Conservation (phyloP, 2,329 filamentous ascomycete genomes). For the Tympanopsis confertula region DNA sequence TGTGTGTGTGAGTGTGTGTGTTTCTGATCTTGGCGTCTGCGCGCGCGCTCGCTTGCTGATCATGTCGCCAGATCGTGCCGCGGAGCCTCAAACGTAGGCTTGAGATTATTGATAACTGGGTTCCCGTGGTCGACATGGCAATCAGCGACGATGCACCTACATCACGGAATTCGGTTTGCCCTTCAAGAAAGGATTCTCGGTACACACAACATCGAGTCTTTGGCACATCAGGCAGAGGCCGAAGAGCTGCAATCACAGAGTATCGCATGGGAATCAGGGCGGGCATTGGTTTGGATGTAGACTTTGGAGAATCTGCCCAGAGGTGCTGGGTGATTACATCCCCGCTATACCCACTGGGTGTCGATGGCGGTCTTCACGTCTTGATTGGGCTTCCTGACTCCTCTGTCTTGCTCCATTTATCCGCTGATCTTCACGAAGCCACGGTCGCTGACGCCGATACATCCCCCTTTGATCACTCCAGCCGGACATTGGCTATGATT, state of each 20-base stretch:
- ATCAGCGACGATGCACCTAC: too few relatives aligned
- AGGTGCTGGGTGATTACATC: conserved; percentile 37
- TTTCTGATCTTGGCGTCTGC: too few relatives aligned
- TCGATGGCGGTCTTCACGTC: conserved; percentile 21
- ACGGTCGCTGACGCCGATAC: conserved; percentile 25
- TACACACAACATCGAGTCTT: too few relatives aligned
- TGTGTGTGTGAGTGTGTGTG: too few relatives aligned
- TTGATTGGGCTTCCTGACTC: conserved; percentile 36
- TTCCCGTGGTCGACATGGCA: too few relatives aligned
- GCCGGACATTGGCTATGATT: conserved; percentile 36
- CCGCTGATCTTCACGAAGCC: conserved; percentile 31
- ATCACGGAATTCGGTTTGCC: too few relatives aligned
- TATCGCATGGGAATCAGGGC: conserved; percentile 61
- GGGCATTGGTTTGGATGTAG: conserved; percentile 46
- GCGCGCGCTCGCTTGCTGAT: too few relatives aligned
- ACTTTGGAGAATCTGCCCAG: conserved; percentile 33
- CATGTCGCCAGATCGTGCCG: too few relatives aligned
- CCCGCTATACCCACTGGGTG: conserved; percentile 9
- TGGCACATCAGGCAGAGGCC: conserved; percentile 52
- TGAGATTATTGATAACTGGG: too few relatives aligned
- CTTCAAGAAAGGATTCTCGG: too few relatives aligned
- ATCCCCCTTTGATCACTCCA: conserved; percentile 36
- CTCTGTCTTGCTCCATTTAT: conserved; percentile 34
- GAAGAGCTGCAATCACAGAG: conserved; percentile 53
- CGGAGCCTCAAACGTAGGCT: too few relatives aligned